A percentile compares a stretch with the other conserved stretches of the same genome.
These are phyloP conservation scores for Cyclanthera cordifolia DNA, from an alignment of 306 rosid genomes.

Conservation along the genomic window DNA sequence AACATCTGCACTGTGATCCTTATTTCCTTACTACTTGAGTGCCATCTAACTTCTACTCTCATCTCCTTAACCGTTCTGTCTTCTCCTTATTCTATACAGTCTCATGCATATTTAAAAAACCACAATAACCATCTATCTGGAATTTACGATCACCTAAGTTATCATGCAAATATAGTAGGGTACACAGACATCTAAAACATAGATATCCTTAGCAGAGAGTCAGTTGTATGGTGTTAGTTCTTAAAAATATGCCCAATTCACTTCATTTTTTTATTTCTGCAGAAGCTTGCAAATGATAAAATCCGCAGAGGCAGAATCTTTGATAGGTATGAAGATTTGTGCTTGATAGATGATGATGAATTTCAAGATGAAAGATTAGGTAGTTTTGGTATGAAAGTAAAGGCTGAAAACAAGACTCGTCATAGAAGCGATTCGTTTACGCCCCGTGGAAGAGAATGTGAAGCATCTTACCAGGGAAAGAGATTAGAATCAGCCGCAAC, in stretches of 20 bases:
- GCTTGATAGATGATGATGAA: conserved; percentile 16
- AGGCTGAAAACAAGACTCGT: neutral
- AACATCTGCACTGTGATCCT: too few relatives aligned
- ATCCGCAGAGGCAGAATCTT: conserved; percentile 18
- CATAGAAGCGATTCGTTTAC: neutral
- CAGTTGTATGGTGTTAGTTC: neutral
- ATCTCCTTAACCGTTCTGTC: too few relatives aligned
- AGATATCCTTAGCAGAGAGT: neutral
- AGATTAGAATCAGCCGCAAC: conserved; percentile 21
- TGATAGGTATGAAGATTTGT: conserved; percentile 22
- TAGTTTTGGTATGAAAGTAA: neutral
- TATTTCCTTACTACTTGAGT: too few relatives aligned
- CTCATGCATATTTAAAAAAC: too few relatives aligned
- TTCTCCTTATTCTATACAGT: too few relatives aligned
- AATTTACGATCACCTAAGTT: too few relatives aligned
- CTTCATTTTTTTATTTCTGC: conserved; percentile 10
- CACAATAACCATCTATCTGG: too few relatives aligned
- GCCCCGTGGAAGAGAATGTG: conserved; percentile 12
- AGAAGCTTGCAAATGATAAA: conserved; percentile 26
- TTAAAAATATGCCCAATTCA: neutral
- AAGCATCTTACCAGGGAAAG: conserved; percentile 15
- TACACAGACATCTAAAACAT: neutral
- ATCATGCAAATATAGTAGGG: too few relatives aligned
- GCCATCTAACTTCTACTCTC: too few relatives aligned
- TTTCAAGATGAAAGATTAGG: neutral